Evolutionary conservation across 805 yeast genomes (phyloP), one percentile per base, ranked within the genome.

Genomic region (Candida chilensis): DNA sequence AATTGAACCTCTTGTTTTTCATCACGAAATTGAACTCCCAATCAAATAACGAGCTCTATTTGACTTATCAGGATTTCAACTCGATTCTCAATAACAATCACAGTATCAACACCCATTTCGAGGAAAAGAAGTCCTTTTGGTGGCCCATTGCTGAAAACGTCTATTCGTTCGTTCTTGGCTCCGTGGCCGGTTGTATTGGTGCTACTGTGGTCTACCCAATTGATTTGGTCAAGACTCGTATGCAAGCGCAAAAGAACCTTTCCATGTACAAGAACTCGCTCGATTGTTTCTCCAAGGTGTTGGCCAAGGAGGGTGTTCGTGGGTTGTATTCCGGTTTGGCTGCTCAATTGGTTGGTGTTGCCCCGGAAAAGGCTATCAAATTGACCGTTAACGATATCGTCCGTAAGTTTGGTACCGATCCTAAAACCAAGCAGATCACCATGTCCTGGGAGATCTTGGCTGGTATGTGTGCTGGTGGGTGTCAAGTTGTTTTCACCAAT

Each of bases 121-220:
- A 11, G 49, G 69, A 41, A 54, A 52, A 37, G 66, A 60, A 32
- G 48, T 63, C 40, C 58, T 63, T 36, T 52, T 61, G 8, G 52
- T 51, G 33, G n/a, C 72, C 82, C 42, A 77, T 90, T 30, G 85
- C 90, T 38, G 94, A 84, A 48, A 84, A 95, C 6, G 67, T 79
- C 33, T 85, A 88, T 57, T 86, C 94, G 35, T 90, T 90, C 55
- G 60, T 82, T 18, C 64, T 90, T 35, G 98, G 98, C 12, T 86
- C 96, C 3, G 69, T 88, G 30, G 97, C 98, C 19, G 98, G 98
- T 35, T 92, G 96, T 44, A 77, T 90, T 55, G 98, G 98, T 38
- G 96, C 98, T n/a, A 85, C 96, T 5, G 84, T 82, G 11, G 98
- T 90, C 27, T 90, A 90, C 53, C 98, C 98, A 19, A 92, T 92